phyloP scores from a whole-genome alignment of 495 filamentous ascomycete species.

The Lasiosphaeria ovina region DNA sequence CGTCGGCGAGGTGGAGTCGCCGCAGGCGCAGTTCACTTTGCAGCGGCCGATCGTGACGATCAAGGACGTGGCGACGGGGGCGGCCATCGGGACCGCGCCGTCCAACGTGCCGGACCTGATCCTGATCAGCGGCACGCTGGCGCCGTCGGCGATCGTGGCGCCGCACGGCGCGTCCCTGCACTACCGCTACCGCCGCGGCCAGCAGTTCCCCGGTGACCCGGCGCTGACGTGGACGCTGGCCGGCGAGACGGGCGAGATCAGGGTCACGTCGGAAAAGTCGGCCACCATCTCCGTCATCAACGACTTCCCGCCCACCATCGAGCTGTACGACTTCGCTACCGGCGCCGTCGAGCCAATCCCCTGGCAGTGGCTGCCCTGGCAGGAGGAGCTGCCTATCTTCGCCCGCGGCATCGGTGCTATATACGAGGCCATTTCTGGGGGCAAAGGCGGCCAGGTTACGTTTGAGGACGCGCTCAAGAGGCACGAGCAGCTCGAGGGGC shows the following conservation, averaged over 20 bases:
- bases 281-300: conserved; percentile 38
- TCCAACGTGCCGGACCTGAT: conserved; percentile 49
- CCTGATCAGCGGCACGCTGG: conserved; percentile 44
- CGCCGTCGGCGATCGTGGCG: conserved; percentile 21
- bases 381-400: conserved; percentile 35
- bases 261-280: conserved; percentile 28
- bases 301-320: conserved; percentile 35
- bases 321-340: conserved; percentile 43
- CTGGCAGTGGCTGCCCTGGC: conserved; percentile 44
- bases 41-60: conserved; percentile 45
- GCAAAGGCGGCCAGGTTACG: conserved; percentile 29
- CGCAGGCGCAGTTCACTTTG: conserved; percentile 43
- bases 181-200: conserved; percentile 47
- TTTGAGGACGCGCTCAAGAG: conserved; percentile 45
- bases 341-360: conserved; percentile 42
- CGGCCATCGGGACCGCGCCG: conserved; percentile 27
- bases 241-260: conserved; percentile 56
- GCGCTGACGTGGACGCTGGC: conserved; percentile 54
- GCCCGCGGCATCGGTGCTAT: conserved; percentile 46
- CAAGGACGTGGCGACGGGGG: conserved; percentile 23
- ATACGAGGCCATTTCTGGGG: conserved; percentile 51
- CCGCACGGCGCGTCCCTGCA: conserved; percentile 39
- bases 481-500: conserved; percentile 36
- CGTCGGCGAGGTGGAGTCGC: conserved; percentile 43
- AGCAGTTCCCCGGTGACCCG: conserved; percentile 46